Evolutionary conservation across 148 eudicot genomes (phyloP).

Genomic region (Nepenthes gracilis): DNA sequence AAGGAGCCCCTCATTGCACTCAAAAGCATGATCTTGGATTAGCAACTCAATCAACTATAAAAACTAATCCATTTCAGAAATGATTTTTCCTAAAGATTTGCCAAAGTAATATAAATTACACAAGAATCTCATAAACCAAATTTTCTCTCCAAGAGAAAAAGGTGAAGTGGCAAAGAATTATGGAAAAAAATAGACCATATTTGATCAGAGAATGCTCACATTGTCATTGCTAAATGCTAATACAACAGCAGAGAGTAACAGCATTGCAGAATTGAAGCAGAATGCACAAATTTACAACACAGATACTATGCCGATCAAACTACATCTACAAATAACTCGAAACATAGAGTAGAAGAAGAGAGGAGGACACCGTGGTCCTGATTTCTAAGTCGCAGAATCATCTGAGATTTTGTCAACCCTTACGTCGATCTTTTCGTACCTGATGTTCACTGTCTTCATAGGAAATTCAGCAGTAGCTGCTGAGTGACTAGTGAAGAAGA

Average conservation of each 20-base stretch:
- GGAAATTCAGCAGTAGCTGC: constrained; percentile 19
- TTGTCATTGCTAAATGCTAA: not conserved
- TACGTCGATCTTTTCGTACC: constrained; percentile 51
- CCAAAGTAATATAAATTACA: no score
- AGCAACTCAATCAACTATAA: no score
- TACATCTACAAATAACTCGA: constrained; percentile 9
- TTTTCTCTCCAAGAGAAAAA: no score
- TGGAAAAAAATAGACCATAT: no score
- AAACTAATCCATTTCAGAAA: no score
- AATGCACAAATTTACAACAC: constrained; percentile 2
- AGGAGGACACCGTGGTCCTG: not conserved
- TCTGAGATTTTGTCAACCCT: constrained; percentile 24
- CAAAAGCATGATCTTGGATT: no score
- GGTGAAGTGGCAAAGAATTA: no score
- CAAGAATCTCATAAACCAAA: no score
- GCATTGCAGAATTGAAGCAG: not conserved
- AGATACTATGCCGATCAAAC: constrained; percentile 13
- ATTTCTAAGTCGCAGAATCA: constrained; percentile 20
- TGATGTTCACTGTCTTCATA: constrained; percentile 23
- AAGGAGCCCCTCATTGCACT: no score
- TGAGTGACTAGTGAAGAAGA: constrained; percentile 18
- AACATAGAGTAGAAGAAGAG: not conserved
- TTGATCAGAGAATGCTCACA: no score
- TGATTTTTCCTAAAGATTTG: no score
- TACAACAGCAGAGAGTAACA: not conserved